A percentile compares a stretch with the other conserved stretches of the same genome.
Conservation (phyloP, 106 monocot species). For the Hemerocallis citrina region DNA sequence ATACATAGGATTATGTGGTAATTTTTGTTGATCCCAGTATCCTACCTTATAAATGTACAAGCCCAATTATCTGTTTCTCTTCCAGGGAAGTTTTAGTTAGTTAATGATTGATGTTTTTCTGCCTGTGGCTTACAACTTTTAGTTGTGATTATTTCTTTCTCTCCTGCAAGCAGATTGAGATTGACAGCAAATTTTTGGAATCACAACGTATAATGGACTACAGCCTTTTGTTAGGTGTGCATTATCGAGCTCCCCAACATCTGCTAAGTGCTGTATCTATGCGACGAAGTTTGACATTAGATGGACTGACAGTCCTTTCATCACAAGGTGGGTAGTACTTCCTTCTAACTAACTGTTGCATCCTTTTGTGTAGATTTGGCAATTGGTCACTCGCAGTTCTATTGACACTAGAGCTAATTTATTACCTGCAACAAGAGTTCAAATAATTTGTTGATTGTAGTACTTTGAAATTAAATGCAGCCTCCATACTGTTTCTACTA, state of each 20-base stretch:
- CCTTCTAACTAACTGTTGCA: background rate
- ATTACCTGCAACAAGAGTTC: background rate
- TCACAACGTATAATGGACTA: constrained; percentile 89
- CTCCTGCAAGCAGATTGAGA: constrained; percentile 83
- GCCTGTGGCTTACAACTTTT: too few species aligned
- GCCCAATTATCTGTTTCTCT: too few species aligned
- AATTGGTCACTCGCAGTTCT: background rate
- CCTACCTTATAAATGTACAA: too few species aligned
- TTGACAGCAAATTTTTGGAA: constrained; percentile 84
- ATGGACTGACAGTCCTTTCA: constrained; percentile 51
- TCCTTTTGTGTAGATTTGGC: background rate
- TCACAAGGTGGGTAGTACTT: constrained; percentile 54
- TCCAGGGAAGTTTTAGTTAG: too few species aligned
- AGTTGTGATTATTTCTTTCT: too few species aligned
- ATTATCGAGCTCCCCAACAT: constrained; percentile 88
- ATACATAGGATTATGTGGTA: too few species aligned
- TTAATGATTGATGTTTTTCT: too few species aligned
- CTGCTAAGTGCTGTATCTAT: constrained; percentile 24
- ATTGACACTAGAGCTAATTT: background rate
- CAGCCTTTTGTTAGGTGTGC: constrained; percentile 86
- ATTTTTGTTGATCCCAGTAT: too few species aligned
- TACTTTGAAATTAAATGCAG: background rate
- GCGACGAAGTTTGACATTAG: constrained; percentile 23
- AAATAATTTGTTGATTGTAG: background rate
- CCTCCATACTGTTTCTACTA: too few species aligned